Conservation (phyloP, 1,139 yeast species). For the Geotrichum histeridarum region DNA sequence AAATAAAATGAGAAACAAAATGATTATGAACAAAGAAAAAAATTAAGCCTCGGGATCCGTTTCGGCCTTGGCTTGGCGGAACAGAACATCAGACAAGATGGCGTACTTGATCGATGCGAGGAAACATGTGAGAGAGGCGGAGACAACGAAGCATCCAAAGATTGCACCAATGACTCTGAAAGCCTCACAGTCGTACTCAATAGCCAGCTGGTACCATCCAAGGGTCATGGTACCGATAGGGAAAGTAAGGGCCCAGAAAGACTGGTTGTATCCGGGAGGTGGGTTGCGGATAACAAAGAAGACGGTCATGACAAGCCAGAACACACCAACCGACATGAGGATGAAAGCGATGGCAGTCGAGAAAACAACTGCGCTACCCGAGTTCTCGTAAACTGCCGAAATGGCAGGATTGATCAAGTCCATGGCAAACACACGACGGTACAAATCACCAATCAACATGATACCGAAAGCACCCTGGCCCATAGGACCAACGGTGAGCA, state of each 20-base stretch:
- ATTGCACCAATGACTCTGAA: slow-evolving; percentile 60
- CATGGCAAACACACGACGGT: slow-evolving; percentile 21
- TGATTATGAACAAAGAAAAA: not conserved
- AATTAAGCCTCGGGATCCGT: slow-evolving; percentile 5
- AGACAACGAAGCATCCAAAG: slow-evolving; percentile 48
- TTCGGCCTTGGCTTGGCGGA: slow-evolving; percentile 16
- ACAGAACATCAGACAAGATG: slow-evolving; percentile 18
- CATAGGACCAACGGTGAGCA: slow-evolving; percentile 62
- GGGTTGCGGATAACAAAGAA: slow-evolving; percentile 34
- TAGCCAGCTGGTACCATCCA: slow-evolving; percentile 50
- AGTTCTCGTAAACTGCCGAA: not conserved
- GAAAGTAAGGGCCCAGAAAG: slow-evolving; percentile 87
- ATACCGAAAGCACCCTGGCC: slow-evolving; percentile 81
- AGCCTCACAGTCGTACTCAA: slow-evolving; percentile 44
- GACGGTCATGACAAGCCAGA: slow-evolving; percentile 53
- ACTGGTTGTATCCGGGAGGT: slow-evolving; percentile 47
- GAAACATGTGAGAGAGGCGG: slow-evolving; percentile 41
- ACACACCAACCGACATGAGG: slow-evolving; percentile 57
- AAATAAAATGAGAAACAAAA: slow-evolving; percentile 1
- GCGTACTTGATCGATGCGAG: slow-evolving; percentile 36
- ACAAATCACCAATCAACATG: slow-evolving; percentile 48
- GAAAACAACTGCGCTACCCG: not conserved
- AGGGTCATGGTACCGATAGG: slow-evolving; percentile 81
- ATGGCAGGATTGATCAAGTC: not conserved
- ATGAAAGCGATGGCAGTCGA: slow-evolving; percentile 41